Evolutionary conservation across 352 stramenopile genomes (phyloP).

Genomic region (Pythium scleroteichum): DNA sequence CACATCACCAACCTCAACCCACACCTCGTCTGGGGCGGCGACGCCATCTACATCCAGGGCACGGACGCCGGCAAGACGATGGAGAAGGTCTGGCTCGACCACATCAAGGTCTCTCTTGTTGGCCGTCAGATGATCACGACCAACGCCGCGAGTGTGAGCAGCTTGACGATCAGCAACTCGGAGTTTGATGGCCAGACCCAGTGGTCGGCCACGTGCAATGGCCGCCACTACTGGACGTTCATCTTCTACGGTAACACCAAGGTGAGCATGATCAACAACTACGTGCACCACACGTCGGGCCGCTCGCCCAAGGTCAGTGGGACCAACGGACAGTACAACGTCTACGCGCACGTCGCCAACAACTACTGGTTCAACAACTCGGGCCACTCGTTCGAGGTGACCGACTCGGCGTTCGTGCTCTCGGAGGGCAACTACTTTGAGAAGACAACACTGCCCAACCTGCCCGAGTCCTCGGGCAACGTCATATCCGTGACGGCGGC

Average conservation of each 20-base stretch:
- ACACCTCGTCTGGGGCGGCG: constrained; percentile 39
- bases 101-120: constrained; percentile 42
- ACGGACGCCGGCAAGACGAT: constrained; percentile 24
- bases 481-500: constrained; percentile 15
- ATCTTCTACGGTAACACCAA: constrained; percentile 38
- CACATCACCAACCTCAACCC: constrained; percentile 58
- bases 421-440: constrained; percentile 28
- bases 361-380: constrained; percentile 31
- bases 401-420: constrained; percentile 15
- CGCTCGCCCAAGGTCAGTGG: constrained; percentile 43
- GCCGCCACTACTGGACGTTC: constrained; percentile 55
- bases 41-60: constrained; percentile 30
- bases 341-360: constrained; percentile 32
- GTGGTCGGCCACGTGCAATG: constrained; percentile 47
- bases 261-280: constrained; percentile 48
- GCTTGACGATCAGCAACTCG: constrained; percentile 52
- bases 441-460: constrained; percentile 21
- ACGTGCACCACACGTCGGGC: constrained; percentile 44
- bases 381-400: constrained; percentile 25
- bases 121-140: constrained; percentile 46
- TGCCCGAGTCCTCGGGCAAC: constrained; percentile 3
- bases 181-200: constrained; percentile 50
- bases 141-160: constrained; percentile 34
- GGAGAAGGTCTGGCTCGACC: constrained; percentile 48
- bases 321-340: constrained; percentile 23